phyloP scores from a whole-genome alignment of 2,329 filamentous ascomycete species.

The Botrytis cinerea region DNA sequence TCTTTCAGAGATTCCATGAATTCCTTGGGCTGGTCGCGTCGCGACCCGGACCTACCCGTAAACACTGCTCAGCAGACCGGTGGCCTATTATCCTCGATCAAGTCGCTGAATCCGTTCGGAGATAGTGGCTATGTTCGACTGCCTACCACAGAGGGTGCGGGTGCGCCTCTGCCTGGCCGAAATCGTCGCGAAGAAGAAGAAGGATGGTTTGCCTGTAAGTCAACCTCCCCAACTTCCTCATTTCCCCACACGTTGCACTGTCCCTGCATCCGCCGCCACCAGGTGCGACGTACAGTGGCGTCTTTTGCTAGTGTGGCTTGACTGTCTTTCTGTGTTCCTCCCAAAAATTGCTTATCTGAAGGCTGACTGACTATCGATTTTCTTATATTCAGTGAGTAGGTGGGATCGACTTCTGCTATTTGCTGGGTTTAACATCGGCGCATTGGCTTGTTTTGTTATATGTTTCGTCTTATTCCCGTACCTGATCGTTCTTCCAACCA shows the following conservation, averaged over 20 bases:
- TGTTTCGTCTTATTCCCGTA: slow-evolving; percentile 89
- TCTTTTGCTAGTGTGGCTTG: slow-evolving; percentile 28
- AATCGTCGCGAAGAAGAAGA: slow-evolving; percentile 91
- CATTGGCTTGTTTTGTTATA: slow-evolving; percentile 87
- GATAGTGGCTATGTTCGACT: slow-evolving; percentile 86
- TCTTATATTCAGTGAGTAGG: slow-evolving; percentile 71
- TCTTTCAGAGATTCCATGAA: slow-evolving; percentile 94
- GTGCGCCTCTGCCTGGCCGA: slow-evolving; percentile 82
- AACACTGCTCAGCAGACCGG: slow-evolving; percentile 69
- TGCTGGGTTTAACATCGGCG: slow-evolving; percentile 84
- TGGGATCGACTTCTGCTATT: slow-evolving; percentile 97
- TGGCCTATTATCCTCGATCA: slow-evolving; percentile 74
- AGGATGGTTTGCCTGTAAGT: slow-evolving; percentile 93
- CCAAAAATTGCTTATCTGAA: slow-evolving; percentile 30
- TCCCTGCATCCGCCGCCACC: slow-evolving; percentile 39
- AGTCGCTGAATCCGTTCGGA: slow-evolving; percentile 85
- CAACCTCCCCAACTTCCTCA: slow-evolving; percentile 27
- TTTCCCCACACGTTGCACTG: slow-evolving; percentile 33
- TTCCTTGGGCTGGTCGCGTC: slow-evolving; percentile 90
- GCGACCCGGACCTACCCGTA: slow-evolving; percentile 74
- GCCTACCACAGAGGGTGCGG: slow-evolving; percentile 78
- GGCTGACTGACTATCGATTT: slow-evolving; percentile 40
- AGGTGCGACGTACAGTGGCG: slow-evolving; percentile 34
- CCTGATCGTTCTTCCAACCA: slow-evolving; percentile 77
- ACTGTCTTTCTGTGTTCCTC: slow-evolving; percentile 31